phyloP scores from a whole-genome alignment of 129 eudicot species.

The Gnaphalium uliginosum region DNA sequence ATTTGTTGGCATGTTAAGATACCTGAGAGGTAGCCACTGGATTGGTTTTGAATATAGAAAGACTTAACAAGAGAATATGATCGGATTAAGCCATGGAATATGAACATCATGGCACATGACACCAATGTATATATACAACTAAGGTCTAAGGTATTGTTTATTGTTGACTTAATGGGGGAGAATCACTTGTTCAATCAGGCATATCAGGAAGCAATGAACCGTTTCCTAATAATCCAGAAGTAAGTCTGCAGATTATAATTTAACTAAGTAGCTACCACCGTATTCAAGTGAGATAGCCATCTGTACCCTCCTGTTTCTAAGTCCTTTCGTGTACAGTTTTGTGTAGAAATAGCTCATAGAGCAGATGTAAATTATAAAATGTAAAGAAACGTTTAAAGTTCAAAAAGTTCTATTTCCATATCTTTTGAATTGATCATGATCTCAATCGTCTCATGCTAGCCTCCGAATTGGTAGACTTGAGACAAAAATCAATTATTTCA shows the following conservation, averaged over 20 bases:
- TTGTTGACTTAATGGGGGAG: too few species aligned
- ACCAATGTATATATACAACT: too few species aligned
- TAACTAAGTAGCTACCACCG: neutral
- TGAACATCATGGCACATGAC: too few species aligned
- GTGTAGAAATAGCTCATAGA: neutral
- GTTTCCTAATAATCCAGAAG: neutral
- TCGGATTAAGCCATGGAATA: too few species aligned
- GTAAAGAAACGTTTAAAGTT: neutral
- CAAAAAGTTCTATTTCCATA: neutral
- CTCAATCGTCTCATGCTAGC: conserved; percentile 20
- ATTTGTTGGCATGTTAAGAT: too few species aligned
- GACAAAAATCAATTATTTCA: conserved; percentile 18
- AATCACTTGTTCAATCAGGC: neutral
- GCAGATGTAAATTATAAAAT: neutral
- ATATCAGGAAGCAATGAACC: neutral
- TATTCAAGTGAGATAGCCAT: neutral
- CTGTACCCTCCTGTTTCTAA: neutral
- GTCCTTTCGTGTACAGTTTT: neutral
- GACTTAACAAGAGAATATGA: too few species aligned
- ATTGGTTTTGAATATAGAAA: too few species aligned
- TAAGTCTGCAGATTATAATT: neutral
- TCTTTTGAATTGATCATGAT: conserved; percentile 9
- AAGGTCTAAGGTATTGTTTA: too few species aligned
- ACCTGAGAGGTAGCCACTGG: too few species aligned
- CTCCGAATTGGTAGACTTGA: neutral